Base-by-base conservation (phyloP, 306 rosid genomes). In the Vigna radiata region DNA sequence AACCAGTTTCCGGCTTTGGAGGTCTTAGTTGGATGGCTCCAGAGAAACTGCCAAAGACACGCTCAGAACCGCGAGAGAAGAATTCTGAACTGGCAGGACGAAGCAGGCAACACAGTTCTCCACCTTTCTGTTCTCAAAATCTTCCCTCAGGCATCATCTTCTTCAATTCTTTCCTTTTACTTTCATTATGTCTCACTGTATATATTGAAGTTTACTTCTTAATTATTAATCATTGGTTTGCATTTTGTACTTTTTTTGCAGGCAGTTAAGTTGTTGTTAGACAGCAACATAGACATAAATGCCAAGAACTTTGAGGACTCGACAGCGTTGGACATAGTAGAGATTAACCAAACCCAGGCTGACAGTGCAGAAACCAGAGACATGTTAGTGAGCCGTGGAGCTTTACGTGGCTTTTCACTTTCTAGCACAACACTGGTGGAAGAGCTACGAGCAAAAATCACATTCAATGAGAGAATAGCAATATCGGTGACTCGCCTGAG, bases 21-120 rank as follows among this genome's bases (percentile, higher is more conserved):
- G 60, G 68, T 78, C 12, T 50, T 85, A 15, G 21, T 85, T 16
- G 73, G 76, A 4, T 81, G 85, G 84, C 81, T 85, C 55, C 19
- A 16, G 49, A 44, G 44, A 25, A 47, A 43, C 14, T 46, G 72
- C 19, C 58, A 12, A 6, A 44, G 1, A 55, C 39, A 37, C 12
- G 69, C 82, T 46, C 43, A 27, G 0, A 1, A 47, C 17, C 7
- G 4, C 1, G 46, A 70, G 21, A 67, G 15, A 36, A 15, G 2
- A 21, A 16, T 80, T 41, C 73, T 84, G 1, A 62, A 82, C 12
- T 79, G 83, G 85, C 4, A 8, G 54, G 83, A 86, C 19, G 85
- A 63, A 1, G 53, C 52, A 7, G 86, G 90, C 12, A 72, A 84
- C 84, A 78, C 75, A 8, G 2, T 71, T 29, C 71, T 87, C n/a